phyloP scores from a whole-genome alignment of 768 basidiomycete species.

The Boletus rufocinnamomeus region DNA sequence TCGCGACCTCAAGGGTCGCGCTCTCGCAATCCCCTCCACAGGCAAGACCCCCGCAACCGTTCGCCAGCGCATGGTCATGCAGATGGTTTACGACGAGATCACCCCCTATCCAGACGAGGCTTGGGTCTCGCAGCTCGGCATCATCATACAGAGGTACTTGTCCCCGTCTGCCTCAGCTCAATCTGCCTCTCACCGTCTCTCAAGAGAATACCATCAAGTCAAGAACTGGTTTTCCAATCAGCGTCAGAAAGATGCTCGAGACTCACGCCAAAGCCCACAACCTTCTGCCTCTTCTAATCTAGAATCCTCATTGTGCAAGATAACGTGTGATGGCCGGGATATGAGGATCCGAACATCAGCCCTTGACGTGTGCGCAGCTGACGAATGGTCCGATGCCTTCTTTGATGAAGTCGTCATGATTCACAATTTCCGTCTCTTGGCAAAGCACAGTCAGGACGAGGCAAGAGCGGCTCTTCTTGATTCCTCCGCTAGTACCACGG shows the following conservation, averaged over 20 bases:
- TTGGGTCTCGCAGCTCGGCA: slow-evolving; percentile 60
- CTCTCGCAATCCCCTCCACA: slow-evolving; percentile 36
- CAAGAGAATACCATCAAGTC: slow-evolving; percentile 59
- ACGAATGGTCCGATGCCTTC: slow-evolving; percentile 61
- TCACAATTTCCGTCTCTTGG: slow-evolving; percentile 48
- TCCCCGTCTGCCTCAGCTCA: not conserved
- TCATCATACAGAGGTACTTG: slow-evolving; percentile 55
- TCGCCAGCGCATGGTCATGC: slow-evolving; percentile 57
- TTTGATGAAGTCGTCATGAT: slow-evolving; percentile 65
- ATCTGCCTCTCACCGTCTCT: slow-evolving; percentile 5
- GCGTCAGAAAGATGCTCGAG: slow-evolving; percentile 49
- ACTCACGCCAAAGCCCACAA: slow-evolving; percentile 38
- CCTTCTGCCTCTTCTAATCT: slow-evolving; percentile 35
- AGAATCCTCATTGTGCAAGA: slow-evolving; percentile 38
- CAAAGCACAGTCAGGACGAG: slow-evolving; percentile 40
- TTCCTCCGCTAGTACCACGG: slow-evolving; percentile 26
- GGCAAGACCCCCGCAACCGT: slow-evolving; percentile 52
- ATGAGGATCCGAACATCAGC: slow-evolving; percentile 52
- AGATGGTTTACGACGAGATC: slow-evolving; percentile 65
- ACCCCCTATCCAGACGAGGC: slow-evolving; percentile 65
- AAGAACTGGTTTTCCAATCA: slow-evolving; percentile 73
- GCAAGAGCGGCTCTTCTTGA: slow-evolving; percentile 32
- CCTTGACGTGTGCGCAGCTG: slow-evolving; percentile 41
- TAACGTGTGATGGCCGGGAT: slow-evolving; percentile 39
- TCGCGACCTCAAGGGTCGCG: slow-evolving; percentile 34